Base-by-base conservation (phyloP, 768 basidiomycete genomes). In the Auriscalpium microsporum region DNA sequence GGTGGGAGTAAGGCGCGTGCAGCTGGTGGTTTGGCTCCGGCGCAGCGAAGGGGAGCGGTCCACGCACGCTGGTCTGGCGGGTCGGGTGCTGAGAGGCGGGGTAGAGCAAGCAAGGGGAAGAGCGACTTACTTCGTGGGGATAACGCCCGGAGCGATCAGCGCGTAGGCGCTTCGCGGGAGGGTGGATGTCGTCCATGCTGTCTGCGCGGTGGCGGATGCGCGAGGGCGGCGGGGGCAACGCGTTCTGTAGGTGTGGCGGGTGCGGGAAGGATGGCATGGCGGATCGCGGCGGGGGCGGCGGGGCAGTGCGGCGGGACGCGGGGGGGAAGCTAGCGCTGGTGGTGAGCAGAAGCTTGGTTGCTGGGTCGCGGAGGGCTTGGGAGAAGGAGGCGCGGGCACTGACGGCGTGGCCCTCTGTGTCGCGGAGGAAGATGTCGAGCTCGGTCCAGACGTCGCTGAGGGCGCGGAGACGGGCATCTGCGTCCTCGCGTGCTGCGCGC, bases 101-200 rank as follows among this genome's bases (percentile, higher is more conserved):
- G 50, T 38, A 49, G 10, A 40, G 0, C 28, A 36, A 35, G 50
- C 38, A 48, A 17, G 5, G 55, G 14, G 10, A 47, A 14, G 45
- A 54, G 35, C 8, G 40, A 68, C 68, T 58, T 50, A 70, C 69
- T 46, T 65, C 56, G 46, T 58, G 57, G 51, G 63, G 59, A 49
- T 69, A 65, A 46, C 69, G 66, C 45, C 72, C 71, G 33, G 63
- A 67, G 55, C 70, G 72, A 11, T 73, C 76, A 40, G 62, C 64
- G 36, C 79, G 71, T 0, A 70, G 57, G 35, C 77, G 74, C 65
- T 84, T 84, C 34, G 68, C 44, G 7, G 83, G 82, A 0, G 79
- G 81, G 75, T 75, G 0, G 52, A 70, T 54, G 16, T 71, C 71
- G 50, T 77, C 78, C 28, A 74, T 59, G 62, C 74, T 76, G 48